Evolutionary conservation across 306 rosid genomes (phyloP), one percentile per base, ranked within the genome.

Genomic region (Dalbergia oliveri): DNA sequence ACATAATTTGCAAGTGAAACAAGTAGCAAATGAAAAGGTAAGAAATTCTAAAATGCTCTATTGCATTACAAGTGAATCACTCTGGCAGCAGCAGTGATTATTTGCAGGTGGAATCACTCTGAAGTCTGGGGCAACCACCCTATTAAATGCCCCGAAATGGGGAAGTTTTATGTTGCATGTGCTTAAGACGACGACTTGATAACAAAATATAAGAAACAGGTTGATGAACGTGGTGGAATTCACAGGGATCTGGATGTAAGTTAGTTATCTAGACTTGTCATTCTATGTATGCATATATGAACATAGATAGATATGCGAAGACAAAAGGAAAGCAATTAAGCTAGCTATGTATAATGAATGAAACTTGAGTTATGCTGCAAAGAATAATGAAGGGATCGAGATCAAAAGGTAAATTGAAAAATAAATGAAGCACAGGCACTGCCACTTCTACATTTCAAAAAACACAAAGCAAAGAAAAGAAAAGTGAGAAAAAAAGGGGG

Each of bases 331-430:
- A 54, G 34, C 49, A 15, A 77, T 9, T 53, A 31, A 66, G 58
- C 33, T 19, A 39, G 45, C 18, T 19, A 39, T 5, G 31, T n/a
- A 11, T 19, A 26, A 54, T 6, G 5, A 67, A 39, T 7, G 9
- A 12, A 47, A 47, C 58, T 11, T 53, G 41, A 50, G 9, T 26
- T 26, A 26, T 11, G 6, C 12, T 68, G 75, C 8, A 26, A 26
- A 73, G 15, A 66, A 62, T 61, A 61, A 62, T 33, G 51, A 47
- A 68, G 39, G 41, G 33, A 43, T 47, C n/a, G 10, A 47, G 53
- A 26, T 47, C 14, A 10, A 43, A 51, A 51, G 15, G 5, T 13
- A 51, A 51, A 5, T 13, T 0, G 5, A 51, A 4, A 13, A 43
- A 43, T 43, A 10, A 47, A 47, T 3, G 53, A 47, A 43, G 47